Base-by-base conservation (phyloP, 805 yeast species). In the Candida sphagnicola region DNA sequence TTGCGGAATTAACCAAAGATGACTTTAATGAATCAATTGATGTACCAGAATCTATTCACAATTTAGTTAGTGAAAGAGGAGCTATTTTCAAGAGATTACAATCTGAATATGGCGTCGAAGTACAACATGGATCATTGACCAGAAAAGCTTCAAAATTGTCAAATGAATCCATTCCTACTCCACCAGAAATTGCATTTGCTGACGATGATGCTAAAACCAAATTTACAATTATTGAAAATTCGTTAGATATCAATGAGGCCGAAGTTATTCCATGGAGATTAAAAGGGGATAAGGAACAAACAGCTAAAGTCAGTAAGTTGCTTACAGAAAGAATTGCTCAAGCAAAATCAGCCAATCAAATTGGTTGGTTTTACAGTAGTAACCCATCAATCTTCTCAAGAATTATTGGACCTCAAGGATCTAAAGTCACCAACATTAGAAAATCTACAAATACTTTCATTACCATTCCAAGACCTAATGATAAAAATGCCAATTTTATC, bases 381-480 rank as follows among this genome's bases (percentile, higher is more conserved):
- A 70, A 76, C 41, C 59, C 70, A 18, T 61, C 78, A 11, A 54
- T 61, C 18, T 82, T 84, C 59, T 74, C 82, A 41, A 75, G 71
- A 56, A 68, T 87, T 38, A 76, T 88, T 46, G 96, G 96, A 6
- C 79, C 87, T 12, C 82, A 77, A 48, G 96, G 96, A 34, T 62
- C 79, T 25, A 78, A 75, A 44, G 69, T 87, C 54, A 78, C 74
- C 51, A 63, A 65, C 46, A 72, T 86, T 42, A 79, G 93, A 65
- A 65, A 66, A 18, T 65, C 71, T 41, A 67, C 84, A 15, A 77
- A 75, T 14, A 70, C 83, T 28, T 70, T 75, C 41, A 75, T 85
- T 44, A 68, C 71, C 35, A 78, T 85, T 39, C 95, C 93, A 48
- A 77, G 78, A 59, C 63, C 65, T 33, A 59, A 58, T 34, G 84